These are phyloP conservation scores for Pseudohalonectria lignicola DNA, from an alignment of 2,329 filamentous ascomycete species.

Conservation along the genomic window DNA sequence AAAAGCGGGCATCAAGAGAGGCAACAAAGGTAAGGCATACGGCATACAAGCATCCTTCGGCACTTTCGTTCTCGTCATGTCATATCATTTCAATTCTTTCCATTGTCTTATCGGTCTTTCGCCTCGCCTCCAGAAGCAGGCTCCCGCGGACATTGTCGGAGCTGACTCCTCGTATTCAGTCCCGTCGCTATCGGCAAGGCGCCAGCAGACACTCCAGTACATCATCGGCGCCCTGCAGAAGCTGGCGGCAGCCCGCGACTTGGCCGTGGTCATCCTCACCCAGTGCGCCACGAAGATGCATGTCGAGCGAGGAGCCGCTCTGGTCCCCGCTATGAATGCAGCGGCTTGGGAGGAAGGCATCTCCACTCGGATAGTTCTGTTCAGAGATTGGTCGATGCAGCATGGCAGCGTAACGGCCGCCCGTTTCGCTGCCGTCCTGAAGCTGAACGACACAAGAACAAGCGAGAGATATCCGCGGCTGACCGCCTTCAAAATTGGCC, in stretches of 20 bases:
- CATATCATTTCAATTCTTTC: too few species aligned
- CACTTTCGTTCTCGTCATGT: too few species aligned
- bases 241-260: slow-evolving; percentile 60
- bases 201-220: slow-evolving; percentile 42
- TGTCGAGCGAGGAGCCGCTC: slow-evolving; percentile 50
- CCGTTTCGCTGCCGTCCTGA: slow-evolving; percentile 54
- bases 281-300: slow-evolving; percentile 79
- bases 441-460: slow-evolving; percentile 42
- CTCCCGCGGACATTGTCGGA: background rate
- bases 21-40: slow-evolving; percentile 25
- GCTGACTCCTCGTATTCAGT: background rate
- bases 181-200: slow-evolving; percentile 21
- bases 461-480: slow-evolving; percentile 27
- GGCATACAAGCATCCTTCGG: too few species aligned
- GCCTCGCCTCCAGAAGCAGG: background rate
- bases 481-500: slow-evolving; percentile 37
- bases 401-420: slow-evolving; percentile 33
- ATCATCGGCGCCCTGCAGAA: slow-evolving; percentile 64
- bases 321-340: slow-evolving; percentile 66
- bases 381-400: slow-evolving; percentile 61
- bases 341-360: slow-evolving; percentile 72
- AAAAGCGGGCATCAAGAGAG: slow-evolving; percentile 20
- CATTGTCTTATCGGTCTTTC: too few species aligned
- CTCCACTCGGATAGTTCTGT: slow-evolving; percentile 62
- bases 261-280: slow-evolving; percentile 65